Conservation (phyloP, 805 yeast species). For the Kodamaea jinghongensis region DNA sequence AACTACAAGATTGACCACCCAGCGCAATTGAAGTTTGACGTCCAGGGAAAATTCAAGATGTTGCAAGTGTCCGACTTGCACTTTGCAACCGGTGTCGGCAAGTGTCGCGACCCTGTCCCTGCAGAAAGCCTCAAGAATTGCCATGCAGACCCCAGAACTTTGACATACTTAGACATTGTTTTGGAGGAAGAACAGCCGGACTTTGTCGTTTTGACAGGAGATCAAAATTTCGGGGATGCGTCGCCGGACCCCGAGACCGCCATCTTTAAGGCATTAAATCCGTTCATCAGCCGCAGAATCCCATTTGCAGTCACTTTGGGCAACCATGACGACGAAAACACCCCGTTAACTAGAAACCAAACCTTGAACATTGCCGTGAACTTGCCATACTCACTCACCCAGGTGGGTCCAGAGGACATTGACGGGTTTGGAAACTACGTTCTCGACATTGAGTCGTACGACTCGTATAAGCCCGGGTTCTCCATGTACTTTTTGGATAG, state of each 20-base stretch:
- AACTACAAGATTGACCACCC: conserved; percentile 25
- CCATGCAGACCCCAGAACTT: conserved; percentile 74
- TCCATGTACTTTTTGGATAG: conserved; percentile 79
- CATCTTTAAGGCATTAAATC: conserved; percentile 69
- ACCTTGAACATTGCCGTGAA: conserved; percentile 53
- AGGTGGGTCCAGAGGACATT: conserved; percentile 60
- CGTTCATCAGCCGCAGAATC: conserved; percentile 62
- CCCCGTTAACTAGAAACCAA: conserved; percentile 57
- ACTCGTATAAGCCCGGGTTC: conserved; percentile 40
- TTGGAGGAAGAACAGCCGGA: conserved; percentile 80
- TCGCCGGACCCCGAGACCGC: conserved; percentile 83
- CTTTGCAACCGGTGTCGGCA: conserved; percentile 79
- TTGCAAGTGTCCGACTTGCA: conserved; percentile 91
- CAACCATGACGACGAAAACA: conserved; percentile 86
- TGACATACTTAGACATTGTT: conserved; percentile 56
- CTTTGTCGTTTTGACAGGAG: conserved; percentile 85
- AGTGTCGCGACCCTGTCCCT: conserved; percentile 74
- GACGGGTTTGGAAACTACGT: conserved; percentile 85
- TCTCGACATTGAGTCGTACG: conserved; percentile 47
- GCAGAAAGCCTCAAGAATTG: conserved; percentile 49
- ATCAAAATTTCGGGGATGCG: conserved; percentile 79
- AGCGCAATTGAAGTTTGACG: conserved; percentile 34
- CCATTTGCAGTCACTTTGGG: conserved; percentile 90
- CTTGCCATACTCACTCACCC: conserved; percentile 68
- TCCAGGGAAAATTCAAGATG: conserved; percentile 63